These are phyloP conservation scores for Phytophthora meadii DNA, from an alignment of 352 stramenopile species.

Conservation along the genomic window DNA sequence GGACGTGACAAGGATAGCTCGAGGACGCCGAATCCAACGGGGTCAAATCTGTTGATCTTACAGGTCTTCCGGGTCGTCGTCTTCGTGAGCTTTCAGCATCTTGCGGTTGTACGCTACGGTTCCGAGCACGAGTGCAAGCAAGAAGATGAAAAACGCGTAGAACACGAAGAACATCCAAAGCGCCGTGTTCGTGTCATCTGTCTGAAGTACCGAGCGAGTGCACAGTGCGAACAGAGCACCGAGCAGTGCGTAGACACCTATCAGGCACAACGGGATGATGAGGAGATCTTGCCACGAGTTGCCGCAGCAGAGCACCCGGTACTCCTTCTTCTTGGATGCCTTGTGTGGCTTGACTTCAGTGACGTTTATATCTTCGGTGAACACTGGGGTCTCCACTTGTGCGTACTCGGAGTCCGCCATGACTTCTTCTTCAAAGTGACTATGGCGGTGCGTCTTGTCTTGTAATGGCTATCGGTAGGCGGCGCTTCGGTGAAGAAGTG, in stretches of 20 bases:
- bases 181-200: slow-evolving; percentile 76
- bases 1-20: neutral
- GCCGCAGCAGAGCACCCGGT: slow-evolving; percentile 68
- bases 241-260: slow-evolving; percentile 69
- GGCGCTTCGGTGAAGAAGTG: slow-evolving; percentile 19
- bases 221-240: slow-evolving; percentile 76
- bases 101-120: slow-evolving; percentile 73
- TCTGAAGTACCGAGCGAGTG: slow-evolving; percentile 76
- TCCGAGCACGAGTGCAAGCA: slow-evolving; percentile 70
- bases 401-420: slow-evolving; percentile 29
- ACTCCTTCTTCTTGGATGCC: slow-evolving; percentile 31
- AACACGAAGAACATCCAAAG: slow-evolving; percentile 85
- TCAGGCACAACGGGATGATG: slow-evolving; percentile 70
- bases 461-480: slow-evolving; percentile 8
- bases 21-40: neutral
- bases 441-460: slow-evolving; percentile 7
- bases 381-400: slow-evolving; percentile 15
- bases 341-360: slow-evolving; percentile 67
- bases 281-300: slow-evolving; percentile 79
- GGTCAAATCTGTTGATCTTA: slow-evolving; percentile 9
- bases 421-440: slow-evolving; percentile 8
- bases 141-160: slow-evolving; percentile 66
- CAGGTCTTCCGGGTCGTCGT: slow-evolving; percentile 39
- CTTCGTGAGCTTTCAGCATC: slow-evolving; percentile 55
- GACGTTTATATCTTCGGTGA: slow-evolving; percentile 51